Evolutionary conservation across 192 early-diverging fungal species (phyloP), one percentile per base, ranked within the genome.

Genomic region (Cetraspora pellucida): DNA sequence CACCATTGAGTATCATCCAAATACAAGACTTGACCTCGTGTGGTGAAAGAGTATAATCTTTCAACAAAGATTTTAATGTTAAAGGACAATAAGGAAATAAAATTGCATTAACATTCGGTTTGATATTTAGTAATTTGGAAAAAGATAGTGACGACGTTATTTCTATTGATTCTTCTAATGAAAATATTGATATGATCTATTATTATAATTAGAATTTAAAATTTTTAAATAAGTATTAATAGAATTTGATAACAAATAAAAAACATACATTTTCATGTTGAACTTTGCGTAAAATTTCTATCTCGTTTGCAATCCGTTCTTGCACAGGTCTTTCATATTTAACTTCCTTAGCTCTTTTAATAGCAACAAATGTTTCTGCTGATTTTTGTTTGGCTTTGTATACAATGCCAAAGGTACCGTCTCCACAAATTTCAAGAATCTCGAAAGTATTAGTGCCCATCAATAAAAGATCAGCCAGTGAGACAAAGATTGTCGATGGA

Each of bases 1-100:
- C 81, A 8, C 93, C 95, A 72, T 91, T 83, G 16, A 93, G 82
- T n/a, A 96, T 87, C 85, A 75, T 75, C 44, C 57, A 59, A 14
- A 75, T 75, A 4, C 58, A 75, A 14, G 59, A 59, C 31, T 75
- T 75, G 19, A 31, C 14, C 19, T 75, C 23, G 4, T 45, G 27
- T n/a, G 23, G 25, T 14, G 19, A 10, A 14, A 75, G 17, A 23
- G n/a, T 28, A 23, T 75, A 75, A 11, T 75, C 27, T 28, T 63
- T 23, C 21, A 75, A 25, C 14, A 75, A 43, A 4, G 21, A 28
- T 28, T 30, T 63, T 45, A 75, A 49, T 25, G 73, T 75, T 44
- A 63, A 23, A 9, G 73, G 73, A 50, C 73, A 75, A 30, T 31
- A 75, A 19, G 58, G 73, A 49, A 75, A 63, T 49, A 75, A n/a